Base-by-base conservation (phyloP, 331 rosid species). In the Pyrus hybrid region DNA sequence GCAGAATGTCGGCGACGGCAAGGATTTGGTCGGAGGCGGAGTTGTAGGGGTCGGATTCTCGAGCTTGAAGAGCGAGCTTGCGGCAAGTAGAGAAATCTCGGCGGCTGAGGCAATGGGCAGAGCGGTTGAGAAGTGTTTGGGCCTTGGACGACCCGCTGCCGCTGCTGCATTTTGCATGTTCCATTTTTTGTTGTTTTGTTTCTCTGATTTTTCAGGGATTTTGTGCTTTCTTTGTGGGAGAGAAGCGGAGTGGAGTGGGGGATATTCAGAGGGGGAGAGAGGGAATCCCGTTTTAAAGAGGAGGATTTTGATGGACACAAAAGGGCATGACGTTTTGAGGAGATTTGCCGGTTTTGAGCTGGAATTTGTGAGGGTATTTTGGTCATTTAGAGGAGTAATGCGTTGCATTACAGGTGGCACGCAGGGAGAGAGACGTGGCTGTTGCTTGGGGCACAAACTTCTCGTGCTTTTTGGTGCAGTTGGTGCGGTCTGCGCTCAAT, bases 1-100 rank as follows among this genome's bases (percentile, higher is more conserved):
- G 67, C n/a, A 80, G 61, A 23, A 77, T 72, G 45, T 77, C 80
- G 23, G 77, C 82, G 13, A 83, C 12, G 70, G 87, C 77, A 20
- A 85, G 78, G 20, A 77, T 54, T 45, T 21, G 75, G 22, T 58
- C 43, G 25, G 64, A 17, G 64, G 14, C 22, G 43, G 76, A 63
- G 78, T 65, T 4, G 22, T 22, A 5, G 1, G 77, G 74, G 84
- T 80, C 73, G 43, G 43, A 76, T 32, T 56, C 37, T 6, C 53
- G 65, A 21, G 79, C 79, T 25, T 60, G 10, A 58, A 68, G 35
- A 21, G 84, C 84, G 79, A 60, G 41, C 0, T 35, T 53, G 25
- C 60, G 77, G 77, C 82, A 76, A 35, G 32, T 14, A 65, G 67
- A 6, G 75, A 85, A 74, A 71, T 79, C 72, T 43, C 82, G 68